Evolutionary conservation across 2,329 filamentous ascomycete species (phyloP).

Genomic region (Calonectria pseudoreteaudii): DNA sequence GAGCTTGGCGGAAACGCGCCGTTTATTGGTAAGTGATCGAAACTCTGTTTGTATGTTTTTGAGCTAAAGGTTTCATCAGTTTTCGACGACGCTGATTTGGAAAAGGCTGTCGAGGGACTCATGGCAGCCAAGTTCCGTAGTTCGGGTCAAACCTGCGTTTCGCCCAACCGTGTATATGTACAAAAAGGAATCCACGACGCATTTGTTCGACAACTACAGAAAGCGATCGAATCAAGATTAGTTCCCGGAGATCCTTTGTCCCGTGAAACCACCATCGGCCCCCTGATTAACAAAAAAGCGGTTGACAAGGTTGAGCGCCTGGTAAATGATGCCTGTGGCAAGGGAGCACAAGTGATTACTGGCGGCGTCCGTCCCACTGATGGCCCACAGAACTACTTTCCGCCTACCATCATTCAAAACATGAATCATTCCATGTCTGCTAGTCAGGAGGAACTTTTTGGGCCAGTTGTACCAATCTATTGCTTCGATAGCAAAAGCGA

Average conservation of each 20-base stretch:
- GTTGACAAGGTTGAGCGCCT: slow-evolving; percentile 69
- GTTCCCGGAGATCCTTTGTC: slow-evolving; percentile 60
- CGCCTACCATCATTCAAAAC: background rate
- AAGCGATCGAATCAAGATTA: slow-evolving; percentile 57
- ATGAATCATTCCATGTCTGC: slow-evolving; percentile 2
- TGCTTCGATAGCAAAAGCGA: slow-evolving; percentile 75
- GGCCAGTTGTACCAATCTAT: slow-evolving; percentile 1
- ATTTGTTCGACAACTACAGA: slow-evolving; percentile 59
- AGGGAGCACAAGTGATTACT: slow-evolving; percentile 66
- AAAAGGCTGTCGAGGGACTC: slow-evolving; percentile 72
- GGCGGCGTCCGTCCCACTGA: slow-evolving; percentile 59
- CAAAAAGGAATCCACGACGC: slow-evolving; percentile 67
- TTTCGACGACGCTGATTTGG: slow-evolving; percentile 50
- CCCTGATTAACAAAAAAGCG: slow-evolving; percentile 72
- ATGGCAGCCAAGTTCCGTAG: slow-evolving; percentile 75
- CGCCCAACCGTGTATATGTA: slow-evolving; percentile 68
- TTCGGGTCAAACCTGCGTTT: slow-evolving; percentile 77
- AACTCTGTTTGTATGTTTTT: background rate
- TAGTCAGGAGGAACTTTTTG: slow-evolving; percentile 32
- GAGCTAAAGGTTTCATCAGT: background rate
- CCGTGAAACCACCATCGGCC: slow-evolving; percentile 62
- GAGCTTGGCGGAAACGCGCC: slow-evolving; percentile 73
- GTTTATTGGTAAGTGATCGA: background rate
- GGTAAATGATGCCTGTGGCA: slow-evolving; percentile 68
- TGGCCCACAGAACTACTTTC: background rate